Base-by-base conservation (phyloP, 768 basidiomycete species). In the Termitomyces sp. region DNA sequence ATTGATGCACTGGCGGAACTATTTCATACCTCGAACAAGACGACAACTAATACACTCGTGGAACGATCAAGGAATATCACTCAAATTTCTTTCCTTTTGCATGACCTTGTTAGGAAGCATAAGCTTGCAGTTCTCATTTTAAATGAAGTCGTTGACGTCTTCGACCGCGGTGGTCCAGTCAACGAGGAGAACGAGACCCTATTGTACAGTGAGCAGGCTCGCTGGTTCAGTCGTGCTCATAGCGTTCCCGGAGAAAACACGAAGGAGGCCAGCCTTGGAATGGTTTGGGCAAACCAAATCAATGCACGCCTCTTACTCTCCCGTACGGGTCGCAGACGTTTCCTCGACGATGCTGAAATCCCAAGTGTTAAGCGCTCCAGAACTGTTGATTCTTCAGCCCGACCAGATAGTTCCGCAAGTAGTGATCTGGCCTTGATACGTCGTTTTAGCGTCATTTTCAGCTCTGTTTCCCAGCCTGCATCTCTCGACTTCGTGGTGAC, bases 251-350 rank as follows among this genome's bases (percentile, higher is more conserved):
- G 83, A 2, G 84, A 85, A 58, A 75, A 80, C 57, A 72, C 69
- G 45, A 93, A 94, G 67, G 90, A 96, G 71, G 93, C 91, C 0
- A 84, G 82, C 39, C 75, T 98, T 2, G 95, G 95, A 3, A 84
- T 97, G 51, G 87, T 86, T 9, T 98, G 96, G 96, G 90, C 95
- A 16, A 98, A 96, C 70, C 89, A 93, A 65, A 79, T 98, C 56
- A 95, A 96, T 64, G 81, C 80, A 4, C 83, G 96, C 24, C 81
- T 98, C 46, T 87, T 96, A 79, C 80, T 97, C 52, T 83, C 81
- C 44, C 82, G 92, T 32, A 95, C 94, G 0, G 82, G 82, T 10
- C 77, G 92, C 59, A 79, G 88, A 56, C 79, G 84, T 46, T 77
- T 85, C 57, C 67, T 89, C 27, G 72, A 77, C 55, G 76, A 76